These are phyloP conservation scores for Leccinum ochraceum DNA, from an alignment of 768 basidiomycete species.

Conservation along the genomic window DNA sequence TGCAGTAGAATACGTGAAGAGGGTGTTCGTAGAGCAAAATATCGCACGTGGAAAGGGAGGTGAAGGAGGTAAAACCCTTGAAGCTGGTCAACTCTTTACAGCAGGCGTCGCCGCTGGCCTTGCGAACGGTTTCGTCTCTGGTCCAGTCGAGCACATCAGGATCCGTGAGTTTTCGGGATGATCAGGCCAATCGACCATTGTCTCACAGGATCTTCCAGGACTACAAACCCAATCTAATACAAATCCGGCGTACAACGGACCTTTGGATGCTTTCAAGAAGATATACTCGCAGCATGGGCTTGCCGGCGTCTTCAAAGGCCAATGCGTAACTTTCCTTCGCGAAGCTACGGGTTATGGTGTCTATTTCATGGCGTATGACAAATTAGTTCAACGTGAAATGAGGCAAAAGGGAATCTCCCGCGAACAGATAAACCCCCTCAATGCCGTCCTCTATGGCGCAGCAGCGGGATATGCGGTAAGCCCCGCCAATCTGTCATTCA, in stretches of 20 bases:
- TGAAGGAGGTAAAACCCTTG: slow-evolving; percentile 59
- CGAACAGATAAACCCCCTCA: slow-evolving; percentile 75
- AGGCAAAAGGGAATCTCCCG: slow-evolving; percentile 65
- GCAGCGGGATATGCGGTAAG: slow-evolving; percentile 89
- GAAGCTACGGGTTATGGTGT: slow-evolving; percentile 82
- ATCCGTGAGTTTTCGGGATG: slow-evolving; percentile 43
- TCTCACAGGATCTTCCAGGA: slow-evolving; percentile 45
- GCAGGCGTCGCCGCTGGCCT: slow-evolving; percentile 87
- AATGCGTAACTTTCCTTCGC: slow-evolving; percentile 82
- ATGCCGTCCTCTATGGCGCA: slow-evolving; percentile 86
- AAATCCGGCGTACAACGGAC: slow-evolving; percentile 78
- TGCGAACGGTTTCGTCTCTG: slow-evolving; percentile 90
- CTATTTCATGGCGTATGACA: slow-evolving; percentile 94
- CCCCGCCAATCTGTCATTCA: slow-evolving; percentile 8
- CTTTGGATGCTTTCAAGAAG: slow-evolving; percentile 85
- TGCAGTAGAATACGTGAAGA: slow-evolving; percentile 83
- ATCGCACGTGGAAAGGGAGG: slow-evolving; percentile 59
- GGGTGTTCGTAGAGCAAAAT: slow-evolving; percentile 71
- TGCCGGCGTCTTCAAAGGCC: slow-evolving; percentile 89
- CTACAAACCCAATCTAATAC: slow-evolving; percentile 87
- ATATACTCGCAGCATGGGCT: slow-evolving; percentile 77
- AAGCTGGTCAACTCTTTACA: slow-evolving; percentile 58
- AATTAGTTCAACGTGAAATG: slow-evolving; percentile 87
- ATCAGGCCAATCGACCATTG: background rate
- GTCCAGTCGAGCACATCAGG: slow-evolving; percentile 96